Evolutionary conservation across 2,329 filamentous ascomycete genomes (phyloP), one percentile per base, ranked within the genome.

Genomic region (Fusarium denticulatum): DNA sequence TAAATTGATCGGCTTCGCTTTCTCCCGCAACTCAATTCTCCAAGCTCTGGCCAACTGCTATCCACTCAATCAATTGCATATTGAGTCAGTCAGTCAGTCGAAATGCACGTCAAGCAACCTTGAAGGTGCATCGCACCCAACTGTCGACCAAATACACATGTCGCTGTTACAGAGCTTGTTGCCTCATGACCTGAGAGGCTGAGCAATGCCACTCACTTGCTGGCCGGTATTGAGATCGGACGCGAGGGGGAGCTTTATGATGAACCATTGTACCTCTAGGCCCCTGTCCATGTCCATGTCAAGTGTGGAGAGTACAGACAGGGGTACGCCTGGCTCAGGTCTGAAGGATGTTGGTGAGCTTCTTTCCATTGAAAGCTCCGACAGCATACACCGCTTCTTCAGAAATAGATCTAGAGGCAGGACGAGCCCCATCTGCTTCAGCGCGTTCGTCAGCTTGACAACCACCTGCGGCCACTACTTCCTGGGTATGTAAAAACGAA

Each of bases 321-420:
- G 56, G 70, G 70, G 65, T 53, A 40, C 15, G 7, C 37, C 64
- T 39, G n/a, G 47, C 47, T 32, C 40, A 42, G 37, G 46, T 63
- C 37, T 63, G 32, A 47, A 49, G 34, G 52, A 47, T 66, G 45
- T 55, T 40, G 26, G 65, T 59, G 53, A 64, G 58, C 55, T 43
- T 70, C 52, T 61, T 55, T 50, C 50, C 50, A 55, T 69, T 34
- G 57, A 42, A 28, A 58, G 28, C 55, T 63, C 42, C 43, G 36
- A 45, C 53, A 46, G 26, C 32, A 67, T 73, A 73, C 71, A 73
- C 71, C 71, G 71, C 71, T 71, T 74, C 67, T 74, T 73, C 46
- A 45, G 53, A 56, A 40, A 49, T 43, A 39, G 58, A 30, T 53
- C 40, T 50, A 34, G 57, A 49, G 55, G 52, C 36, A 32, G 50